Evolutionary conservation across 768 basidiomycete genomes (phyloP).

Genomic region (Gloeopeniophorella convolvens): DNA sequence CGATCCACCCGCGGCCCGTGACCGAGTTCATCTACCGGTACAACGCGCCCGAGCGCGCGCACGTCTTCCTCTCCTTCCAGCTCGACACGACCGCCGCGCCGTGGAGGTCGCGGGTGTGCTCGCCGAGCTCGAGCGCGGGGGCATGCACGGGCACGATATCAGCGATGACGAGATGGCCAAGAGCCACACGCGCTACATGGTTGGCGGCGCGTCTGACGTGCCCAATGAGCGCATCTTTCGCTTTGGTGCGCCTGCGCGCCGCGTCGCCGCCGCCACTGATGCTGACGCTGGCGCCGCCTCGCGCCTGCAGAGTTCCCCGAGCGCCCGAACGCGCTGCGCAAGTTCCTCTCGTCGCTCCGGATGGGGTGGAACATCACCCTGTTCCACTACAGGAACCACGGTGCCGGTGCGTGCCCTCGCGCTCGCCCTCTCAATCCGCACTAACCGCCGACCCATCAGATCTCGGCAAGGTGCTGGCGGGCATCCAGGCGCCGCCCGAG

Average conservation of each 20-base stretch:
- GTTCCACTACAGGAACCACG: conserved; percentile 98
- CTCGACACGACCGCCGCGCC: conserved; percentile 52
- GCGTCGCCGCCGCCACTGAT: background rate
- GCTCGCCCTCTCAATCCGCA: background rate
- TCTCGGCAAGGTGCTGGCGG: conserved; percentile 87
- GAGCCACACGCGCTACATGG: conserved; percentile 89
- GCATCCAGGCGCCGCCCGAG: conserved; percentile 78
- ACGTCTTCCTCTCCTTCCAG: conserved; percentile 88
- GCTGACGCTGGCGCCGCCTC: background rate
- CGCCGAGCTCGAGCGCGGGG: conserved; percentile 48
- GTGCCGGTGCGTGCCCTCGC: conserved; percentile 60
- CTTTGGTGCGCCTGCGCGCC: conserved; percentile 82
- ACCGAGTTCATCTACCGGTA: conserved; percentile 97
- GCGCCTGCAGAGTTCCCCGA: conserved; percentile 84
- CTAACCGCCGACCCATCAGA: conserved; percentile 41
- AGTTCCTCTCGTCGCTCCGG: conserved; percentile 80
- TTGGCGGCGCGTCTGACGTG: conserved; percentile 77
- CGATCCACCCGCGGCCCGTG: conserved; percentile 85
- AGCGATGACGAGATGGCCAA: conserved; percentile 96
- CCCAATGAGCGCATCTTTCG: conserved; percentile 84
- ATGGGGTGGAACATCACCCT: conserved; percentile 90
- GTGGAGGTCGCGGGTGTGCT: conserved; percentile 64
- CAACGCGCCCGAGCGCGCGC: conserved; percentile 64
- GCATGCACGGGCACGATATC: conserved; percentile 84
- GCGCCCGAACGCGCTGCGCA: conserved; percentile 82